phyloP scores from a whole-genome alignment of 163 green algal genomes.

The Scenedesmus sp. region DNA sequence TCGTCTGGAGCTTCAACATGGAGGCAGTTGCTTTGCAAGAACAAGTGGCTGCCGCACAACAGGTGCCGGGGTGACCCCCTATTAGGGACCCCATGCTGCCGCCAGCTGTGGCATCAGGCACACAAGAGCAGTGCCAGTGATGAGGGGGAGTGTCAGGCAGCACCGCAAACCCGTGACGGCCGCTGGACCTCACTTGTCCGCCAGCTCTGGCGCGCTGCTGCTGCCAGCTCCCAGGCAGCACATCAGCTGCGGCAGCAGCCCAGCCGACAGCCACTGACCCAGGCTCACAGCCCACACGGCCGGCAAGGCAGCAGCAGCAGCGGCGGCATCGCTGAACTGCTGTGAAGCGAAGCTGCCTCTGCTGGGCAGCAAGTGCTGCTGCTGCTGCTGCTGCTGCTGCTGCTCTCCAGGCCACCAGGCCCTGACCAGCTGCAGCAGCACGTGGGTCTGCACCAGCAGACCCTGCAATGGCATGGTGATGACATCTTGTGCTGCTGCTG shows the following conservation, averaged over 20 bases:
- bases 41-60: no score
- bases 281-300: conserved; percentile 26
- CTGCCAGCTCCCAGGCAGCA: not conserved
- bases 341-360: not conserved
- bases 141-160: no score
- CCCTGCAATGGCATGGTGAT: not conserved
- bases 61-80: no score
- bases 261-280: conserved; percentile 17
- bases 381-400: conserved; percentile 35
- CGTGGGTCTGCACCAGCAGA: conserved; percentile 14
- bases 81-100: no score
- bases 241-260: conserved; percentile 47
- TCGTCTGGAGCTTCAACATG: no score
- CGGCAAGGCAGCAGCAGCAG: conserved; percentile 5
- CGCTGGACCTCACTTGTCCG: not conserved
- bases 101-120: no score
- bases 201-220: conserved; percentile 29
- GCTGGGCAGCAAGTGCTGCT: not conserved
- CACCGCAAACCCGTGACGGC: no score
- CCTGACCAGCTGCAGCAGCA: conserved; percentile 26
- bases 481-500: not conserved
- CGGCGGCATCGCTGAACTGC: not conserved
- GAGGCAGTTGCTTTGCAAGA: no score
- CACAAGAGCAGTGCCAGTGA: no score
- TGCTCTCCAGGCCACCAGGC: conserved; percentile 41